Evolutionary conservation across 2,329 filamentous ascomycete species (phyloP).

Genomic region (Aspergillus ibericus): DNA sequence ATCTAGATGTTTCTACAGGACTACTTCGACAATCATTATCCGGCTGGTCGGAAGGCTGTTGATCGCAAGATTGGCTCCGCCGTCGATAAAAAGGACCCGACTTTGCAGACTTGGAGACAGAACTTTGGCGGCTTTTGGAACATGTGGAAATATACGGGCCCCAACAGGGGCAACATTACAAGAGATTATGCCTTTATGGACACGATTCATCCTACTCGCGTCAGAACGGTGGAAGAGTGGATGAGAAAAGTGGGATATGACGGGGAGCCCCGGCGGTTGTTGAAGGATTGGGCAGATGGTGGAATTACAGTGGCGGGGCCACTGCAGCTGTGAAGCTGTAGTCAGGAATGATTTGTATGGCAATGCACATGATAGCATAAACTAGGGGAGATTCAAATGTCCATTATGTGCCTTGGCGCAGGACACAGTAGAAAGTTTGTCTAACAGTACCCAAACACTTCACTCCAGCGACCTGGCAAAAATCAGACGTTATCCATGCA

Average conservation of each 20-base stretch:
- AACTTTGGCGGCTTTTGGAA: conserved; percentile 7
- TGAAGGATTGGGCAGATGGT: background rate
- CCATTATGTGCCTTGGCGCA: too few species aligned
- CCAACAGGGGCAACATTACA: background rate
- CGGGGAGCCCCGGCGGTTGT: background rate
- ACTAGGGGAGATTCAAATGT: too few species aligned
- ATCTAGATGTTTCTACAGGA: background rate
- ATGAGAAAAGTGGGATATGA: background rate
- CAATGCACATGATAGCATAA: too few species aligned
- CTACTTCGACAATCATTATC: background rate
- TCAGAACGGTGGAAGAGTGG: background rate
- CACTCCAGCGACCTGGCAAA: too few species aligned
- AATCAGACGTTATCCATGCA: too few species aligned
- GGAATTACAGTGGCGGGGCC: too few species aligned
- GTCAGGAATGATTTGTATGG: too few species aligned
- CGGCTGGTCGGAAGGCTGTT: background rate
- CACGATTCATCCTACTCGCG: background rate
- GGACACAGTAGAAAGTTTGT: too few species aligned
- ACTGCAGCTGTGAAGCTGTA: too few species aligned
- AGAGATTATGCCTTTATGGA: conserved; percentile 1
- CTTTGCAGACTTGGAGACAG: background rate
- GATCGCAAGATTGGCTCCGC: too few species aligned
- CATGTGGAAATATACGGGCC: background rate
- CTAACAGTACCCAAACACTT: too few species aligned
- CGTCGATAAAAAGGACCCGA: background rate